Evolutionary conservation across 805 yeast species (phyloP).

Genomic region (Candida arabinofermentans): DNA sequence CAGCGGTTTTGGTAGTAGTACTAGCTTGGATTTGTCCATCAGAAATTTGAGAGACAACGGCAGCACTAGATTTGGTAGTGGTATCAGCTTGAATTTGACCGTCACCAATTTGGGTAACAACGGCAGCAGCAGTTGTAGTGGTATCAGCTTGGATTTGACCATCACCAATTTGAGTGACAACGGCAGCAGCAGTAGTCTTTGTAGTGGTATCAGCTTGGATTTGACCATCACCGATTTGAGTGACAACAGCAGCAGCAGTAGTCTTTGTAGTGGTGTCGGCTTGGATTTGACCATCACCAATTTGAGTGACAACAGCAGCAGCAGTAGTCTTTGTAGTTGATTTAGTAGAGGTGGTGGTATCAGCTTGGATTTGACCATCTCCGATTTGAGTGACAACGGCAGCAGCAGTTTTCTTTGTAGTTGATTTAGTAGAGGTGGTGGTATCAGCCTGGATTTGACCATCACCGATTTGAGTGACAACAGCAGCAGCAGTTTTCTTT

Average conservation of each 20-base stretch:
- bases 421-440: conserved; percentile 31
- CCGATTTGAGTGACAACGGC: conserved; percentile 34
- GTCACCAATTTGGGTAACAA: conserved; percentile 41
- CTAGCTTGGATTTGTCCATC: conserved; percentile 37
- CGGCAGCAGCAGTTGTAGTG: conserved; percentile 7
- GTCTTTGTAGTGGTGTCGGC: conserved; percentile 16
- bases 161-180: conserved; percentile 36
- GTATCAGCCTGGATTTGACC: conserved; percentile 42
- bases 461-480: conserved; percentile 42
- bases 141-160: conserved; percentile 40
- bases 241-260: conserved; percentile 3
- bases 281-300: conserved; percentile 28
- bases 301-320: conserved; percentile 20
- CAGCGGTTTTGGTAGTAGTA: conserved; percentile 32
- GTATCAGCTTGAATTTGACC: conserved; percentile 53
- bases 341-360: too few relatives aligned
- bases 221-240: conserved; percentile 49
- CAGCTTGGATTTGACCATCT: conserved; percentile 35
- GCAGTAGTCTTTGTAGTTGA: conserved; percentile 31
- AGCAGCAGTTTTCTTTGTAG: conserved; percentile 28
- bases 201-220: conserved; percentile 35
- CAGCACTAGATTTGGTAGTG: conserved; percentile 32
- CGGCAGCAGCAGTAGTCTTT: conserved; percentile 13
- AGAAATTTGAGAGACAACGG: conserved; percentile 33
- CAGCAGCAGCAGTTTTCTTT: conserved; percentile 21